Evolutionary conservation across 257 asterid genomes (phyloP), one percentile per base, ranked within the genome.

Genomic region (Solanum infundibuliforme): DNA sequence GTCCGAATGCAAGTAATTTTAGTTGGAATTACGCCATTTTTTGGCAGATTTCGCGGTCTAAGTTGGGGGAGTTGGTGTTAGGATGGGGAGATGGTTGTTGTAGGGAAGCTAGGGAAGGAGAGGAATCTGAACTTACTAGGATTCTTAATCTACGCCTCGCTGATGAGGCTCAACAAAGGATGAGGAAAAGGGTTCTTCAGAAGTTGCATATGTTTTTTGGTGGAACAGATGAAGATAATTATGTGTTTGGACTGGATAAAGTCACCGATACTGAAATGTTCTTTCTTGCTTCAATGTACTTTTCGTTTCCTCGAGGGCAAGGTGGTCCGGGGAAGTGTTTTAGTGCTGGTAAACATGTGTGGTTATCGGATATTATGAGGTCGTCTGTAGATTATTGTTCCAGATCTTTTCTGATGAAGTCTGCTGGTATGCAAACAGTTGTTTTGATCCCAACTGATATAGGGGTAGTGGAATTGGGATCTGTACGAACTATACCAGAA

Each of bases 71-170:
- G 65, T 89, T 95, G 90, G 97, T 95, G 25, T 88, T 97, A 48
- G 98, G 95, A 34, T 97, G 99, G 99, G 99, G 99, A 7, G 99
- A 97, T 83, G 99, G 99, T 32, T 94, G 97, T 74, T 97, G 99
- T 83, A 92, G 99, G 60, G 99, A 96, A 90, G 96, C 98, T 25
- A 89, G 84, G 16, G 95, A 89, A 4, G 93, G 93, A 2, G 98
- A 96, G 90, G 98, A 92, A 88, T 90, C 97, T 3, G 96, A 94
- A 83, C 87, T 88, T 6, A 90, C 92, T 39, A 92, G 92, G 72
- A 91, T 91, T 77, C 92, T 93, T 32, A 92, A 91, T 73, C 86
- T 90, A 87, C 89, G 96, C 12, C 92, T 90, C 16, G 97, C 92
- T 89, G 95, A 95, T 71, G 98, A 93, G 84, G 90, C 96, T 41